These are phyloP conservation scores for Vicia sativa DNA, from an alignment of 306 rosid species.

Conservation along the genomic window DNA sequence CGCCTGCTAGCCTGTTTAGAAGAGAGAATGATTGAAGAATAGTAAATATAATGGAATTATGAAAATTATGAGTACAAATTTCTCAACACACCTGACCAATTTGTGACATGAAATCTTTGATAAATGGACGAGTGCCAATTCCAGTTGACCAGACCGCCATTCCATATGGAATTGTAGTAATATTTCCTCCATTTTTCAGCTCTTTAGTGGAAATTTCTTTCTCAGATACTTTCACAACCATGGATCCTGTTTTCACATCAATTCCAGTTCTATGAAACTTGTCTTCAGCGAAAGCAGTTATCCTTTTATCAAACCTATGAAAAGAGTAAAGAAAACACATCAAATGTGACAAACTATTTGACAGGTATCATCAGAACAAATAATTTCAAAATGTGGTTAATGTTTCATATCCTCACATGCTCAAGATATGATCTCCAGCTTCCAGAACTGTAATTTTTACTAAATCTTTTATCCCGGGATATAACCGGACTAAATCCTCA, in stretches of 20 bases:
- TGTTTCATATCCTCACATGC: slow-evolving; percentile 62
- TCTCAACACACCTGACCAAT: slow-evolving; percentile 78
- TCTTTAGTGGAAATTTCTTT: slow-evolving; percentile 84
- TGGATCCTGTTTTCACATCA: slow-evolving; percentile 89
- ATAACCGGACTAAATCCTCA: slow-evolving; percentile 74
- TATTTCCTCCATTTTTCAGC: slow-evolving; percentile 70
- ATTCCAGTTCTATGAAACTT: slow-evolving; percentile 88
- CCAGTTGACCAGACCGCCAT: slow-evolving; percentile 99
- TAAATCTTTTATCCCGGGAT: slow-evolving; percentile 71
- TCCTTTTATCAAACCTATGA: slow-evolving; percentile 95
- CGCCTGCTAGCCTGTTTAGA: slow-evolving; percentile 78
- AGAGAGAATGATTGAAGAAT: slow-evolving; percentile 12
- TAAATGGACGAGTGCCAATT: slow-evolving; percentile 86
- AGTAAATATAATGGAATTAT: slow-evolving; percentile 11
- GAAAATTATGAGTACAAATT: slow-evolving; percentile 27
- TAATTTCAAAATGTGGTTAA: neutral
- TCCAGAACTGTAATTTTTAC: slow-evolving; percentile 89
- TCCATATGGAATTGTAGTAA: slow-evolving; percentile 76
- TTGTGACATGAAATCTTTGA: slow-evolving; percentile 81
- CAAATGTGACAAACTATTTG: slow-evolving; percentile 14
- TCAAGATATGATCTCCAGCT: slow-evolving; percentile 87
- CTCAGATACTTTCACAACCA: slow-evolving; percentile 85
- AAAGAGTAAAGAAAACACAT: slow-evolving; percentile 24
- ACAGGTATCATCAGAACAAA: slow-evolving; percentile 17
- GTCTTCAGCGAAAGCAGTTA: slow-evolving; percentile 85